Evolutionary conservation across 306 rosid genomes (phyloP), one percentile per base, ranked within the genome.

Genomic region (Prinsepia uniflora): DNA sequence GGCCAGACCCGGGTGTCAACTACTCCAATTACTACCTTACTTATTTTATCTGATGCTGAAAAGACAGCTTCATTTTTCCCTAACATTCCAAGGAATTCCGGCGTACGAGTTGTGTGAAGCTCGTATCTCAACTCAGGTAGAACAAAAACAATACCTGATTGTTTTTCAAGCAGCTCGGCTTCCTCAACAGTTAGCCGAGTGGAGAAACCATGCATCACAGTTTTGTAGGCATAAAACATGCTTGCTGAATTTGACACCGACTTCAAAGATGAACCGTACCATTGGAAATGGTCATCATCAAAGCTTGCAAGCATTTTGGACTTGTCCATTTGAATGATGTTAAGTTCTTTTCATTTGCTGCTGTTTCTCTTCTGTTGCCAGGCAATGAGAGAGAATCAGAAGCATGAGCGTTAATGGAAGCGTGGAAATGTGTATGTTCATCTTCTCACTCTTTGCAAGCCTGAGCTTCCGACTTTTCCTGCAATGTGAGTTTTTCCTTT

Each of bases 61-160:
- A 75, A 44, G 58, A 54, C n/a, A 19, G 70, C 10, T 22, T 11
- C 63, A 6, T 8, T 13, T 42, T 59, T 76, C 8, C 65, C 84
- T 20, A 84, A 77, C 47, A 91, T 76, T 43, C 96, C 90, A 5
- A 91, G 92, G 77, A 91, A 91, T 74, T 80, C 71, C 0, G 90
- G 96, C 5, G 97, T 83, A 76, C 89, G 80, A 77, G 96, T 91
- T 20, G 97, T 91, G 20, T 88, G 96, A 63, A 88, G 92, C 57
- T 88, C 86, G 2, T 85, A 88, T 72, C 71, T 78, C 45, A 57
- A 61, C 43, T 91, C 92, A 11, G 91, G 97, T 57, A 81, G 41
- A 40, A 85, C 83, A 10, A 81, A 76, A 30, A 88, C 78, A 70
- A 86, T 61, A 39, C 90, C 96, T 0, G 76, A 78, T 65, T 84